Conservation (phyloP, 768 basidiomycete genomes). For the Gloeopeniophorella convolvens region DNA sequence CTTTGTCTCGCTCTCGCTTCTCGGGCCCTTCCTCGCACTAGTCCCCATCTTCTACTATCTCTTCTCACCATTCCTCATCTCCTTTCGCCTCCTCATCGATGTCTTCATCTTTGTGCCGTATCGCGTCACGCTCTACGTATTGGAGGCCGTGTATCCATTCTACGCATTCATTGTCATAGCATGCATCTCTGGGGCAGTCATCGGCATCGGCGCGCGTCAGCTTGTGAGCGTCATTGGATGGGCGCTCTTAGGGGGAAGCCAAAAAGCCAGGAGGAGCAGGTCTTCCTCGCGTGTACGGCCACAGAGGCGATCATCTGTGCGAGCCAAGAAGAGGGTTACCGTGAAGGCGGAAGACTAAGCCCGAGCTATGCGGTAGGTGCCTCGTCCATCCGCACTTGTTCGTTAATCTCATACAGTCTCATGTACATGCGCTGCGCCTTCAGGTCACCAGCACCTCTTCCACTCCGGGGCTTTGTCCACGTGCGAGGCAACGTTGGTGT, state of each 20-base stretch:
- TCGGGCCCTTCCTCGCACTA: neutral
- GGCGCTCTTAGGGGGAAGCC: conserved; percentile 5
- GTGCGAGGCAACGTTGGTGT: too few species aligned
- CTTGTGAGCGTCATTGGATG: conserved; percentile 8
- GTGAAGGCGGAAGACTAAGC: conserved; percentile 9
- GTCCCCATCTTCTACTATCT: conserved; percentile 1
- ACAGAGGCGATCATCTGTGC: conserved; percentile 7
- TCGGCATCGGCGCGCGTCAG: conserved; percentile 15
- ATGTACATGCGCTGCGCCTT: too few species aligned
- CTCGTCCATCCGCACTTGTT: neutral
- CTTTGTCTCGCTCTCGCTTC: neutral
- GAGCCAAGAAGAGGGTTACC: conserved; percentile 15
- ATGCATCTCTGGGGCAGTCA: conserved; percentile 8
- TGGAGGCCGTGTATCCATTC: conserved; percentile 18
- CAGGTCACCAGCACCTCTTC: too few species aligned
- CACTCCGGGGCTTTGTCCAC: too few species aligned
- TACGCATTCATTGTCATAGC: conserved; percentile 19
- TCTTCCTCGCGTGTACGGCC: conserved; percentile 8
- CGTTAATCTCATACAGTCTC: too few species aligned
- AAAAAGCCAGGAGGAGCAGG: neutral
- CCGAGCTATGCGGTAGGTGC: neutral
- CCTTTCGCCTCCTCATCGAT: conserved; percentile 2
- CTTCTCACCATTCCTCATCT: conserved; percentile 10
- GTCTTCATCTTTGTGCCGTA: conserved; percentile 11
- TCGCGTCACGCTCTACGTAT: neutral